Conservation (phyloP, 306 rosid genomes). For the Ziziphus jujuba region DNA sequence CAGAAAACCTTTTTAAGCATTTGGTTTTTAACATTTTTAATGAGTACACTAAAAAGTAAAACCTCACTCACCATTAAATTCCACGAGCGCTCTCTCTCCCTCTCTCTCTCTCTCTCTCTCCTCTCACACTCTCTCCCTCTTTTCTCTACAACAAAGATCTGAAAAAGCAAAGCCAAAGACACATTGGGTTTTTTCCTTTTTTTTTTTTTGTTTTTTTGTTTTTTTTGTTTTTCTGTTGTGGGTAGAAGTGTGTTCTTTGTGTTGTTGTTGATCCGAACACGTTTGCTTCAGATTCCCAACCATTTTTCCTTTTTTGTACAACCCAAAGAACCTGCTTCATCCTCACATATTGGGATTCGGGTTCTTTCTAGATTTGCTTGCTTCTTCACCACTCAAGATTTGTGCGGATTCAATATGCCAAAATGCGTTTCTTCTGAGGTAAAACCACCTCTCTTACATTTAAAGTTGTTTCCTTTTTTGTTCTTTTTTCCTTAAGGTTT, state of each 20-base stretch:
- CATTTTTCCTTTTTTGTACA: not conserved
- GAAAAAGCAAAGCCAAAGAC: no score
- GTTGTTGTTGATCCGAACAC: not conserved
- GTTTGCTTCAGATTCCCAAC: not conserved
- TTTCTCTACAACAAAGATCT: constrained; percentile 3
- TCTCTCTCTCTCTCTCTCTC: no score
- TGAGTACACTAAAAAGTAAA: not conserved
- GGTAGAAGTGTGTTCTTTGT: not conserved
- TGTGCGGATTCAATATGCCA: not conserved
- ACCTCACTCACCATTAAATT: not conserved
- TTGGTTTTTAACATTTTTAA: not conserved
- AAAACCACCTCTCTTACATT: not conserved
- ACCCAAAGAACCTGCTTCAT: not conserved
- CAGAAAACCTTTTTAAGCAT: not conserved
- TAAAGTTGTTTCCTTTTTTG: not conserved
- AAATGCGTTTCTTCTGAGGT: constrained; percentile 3
- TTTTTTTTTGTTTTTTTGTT: not conserved
- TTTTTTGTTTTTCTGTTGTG: not conserved
- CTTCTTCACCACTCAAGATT: not conserved
- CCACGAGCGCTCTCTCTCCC: not conserved
- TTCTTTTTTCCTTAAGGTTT: not conserved
- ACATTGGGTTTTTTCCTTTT: no score
- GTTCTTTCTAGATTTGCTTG: not conserved
- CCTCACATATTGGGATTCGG: not conserved
- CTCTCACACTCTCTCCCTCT: not conserved